A percentile compares a stretch with the other conserved stretches of the same genome.
These are phyloP conservation scores for Chloris gayana DNA, from an alignment of 176 grass and related monocot genomes.

Conservation along the genomic window DNA sequence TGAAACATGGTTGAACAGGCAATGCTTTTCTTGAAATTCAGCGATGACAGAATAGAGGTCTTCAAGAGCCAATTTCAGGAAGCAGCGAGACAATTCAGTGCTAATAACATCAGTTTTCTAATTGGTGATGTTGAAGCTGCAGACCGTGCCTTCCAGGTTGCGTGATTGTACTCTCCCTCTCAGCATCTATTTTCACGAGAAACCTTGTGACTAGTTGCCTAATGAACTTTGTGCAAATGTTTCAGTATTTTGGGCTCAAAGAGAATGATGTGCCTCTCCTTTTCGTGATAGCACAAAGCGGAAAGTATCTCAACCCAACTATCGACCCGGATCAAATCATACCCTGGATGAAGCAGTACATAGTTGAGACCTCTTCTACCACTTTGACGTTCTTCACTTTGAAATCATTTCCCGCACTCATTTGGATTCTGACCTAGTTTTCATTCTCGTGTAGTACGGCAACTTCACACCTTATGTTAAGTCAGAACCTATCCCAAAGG, in stretches of 20 bases:
- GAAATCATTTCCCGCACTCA: slow-evolving; percentile 24
- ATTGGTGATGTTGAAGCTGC: slow-evolving; percentile 70
- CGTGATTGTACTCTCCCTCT: slow-evolving; percentile 9
- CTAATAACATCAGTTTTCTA: slow-evolving; percentile 83
- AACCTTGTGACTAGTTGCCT: slow-evolving; percentile 21
- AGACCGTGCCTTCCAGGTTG: slow-evolving; percentile 72
- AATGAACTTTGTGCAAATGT: slow-evolving; percentile 5
- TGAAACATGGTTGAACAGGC: slow-evolving; percentile 51
- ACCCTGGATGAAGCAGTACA: slow-evolving; percentile 78
- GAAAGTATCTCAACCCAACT: slow-evolving; percentile 83
- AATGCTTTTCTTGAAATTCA: slow-evolving; percentile 88
- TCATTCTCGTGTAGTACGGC: slow-evolving; percentile 57
- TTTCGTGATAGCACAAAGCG: slow-evolving; percentile 54
- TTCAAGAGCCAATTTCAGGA: slow-evolving; percentile 71
- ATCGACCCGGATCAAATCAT: slow-evolving; percentile 70
- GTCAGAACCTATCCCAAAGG: slow-evolving; percentile 79
- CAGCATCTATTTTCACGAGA: neutral
- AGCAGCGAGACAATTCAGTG: slow-evolving; percentile 64
- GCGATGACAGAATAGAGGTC: slow-evolving; percentile 45
- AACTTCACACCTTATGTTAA: slow-evolving; percentile 69
- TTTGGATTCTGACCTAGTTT: slow-evolving; percentile 21
- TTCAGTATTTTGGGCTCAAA: slow-evolving; percentile 89
- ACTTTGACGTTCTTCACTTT: slow-evolving; percentile 11
- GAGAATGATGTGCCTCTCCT: slow-evolving; percentile 69
- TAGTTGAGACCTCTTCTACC: slow-evolving; percentile 56